A percentile compares a stretch with the other conserved stretches of the same genome.
These are phyloP conservation scores for Hawksworthiomyces lignivorus DNA, from an alignment of 2,329 filamentous ascomycete species.

Conservation along the genomic window DNA sequence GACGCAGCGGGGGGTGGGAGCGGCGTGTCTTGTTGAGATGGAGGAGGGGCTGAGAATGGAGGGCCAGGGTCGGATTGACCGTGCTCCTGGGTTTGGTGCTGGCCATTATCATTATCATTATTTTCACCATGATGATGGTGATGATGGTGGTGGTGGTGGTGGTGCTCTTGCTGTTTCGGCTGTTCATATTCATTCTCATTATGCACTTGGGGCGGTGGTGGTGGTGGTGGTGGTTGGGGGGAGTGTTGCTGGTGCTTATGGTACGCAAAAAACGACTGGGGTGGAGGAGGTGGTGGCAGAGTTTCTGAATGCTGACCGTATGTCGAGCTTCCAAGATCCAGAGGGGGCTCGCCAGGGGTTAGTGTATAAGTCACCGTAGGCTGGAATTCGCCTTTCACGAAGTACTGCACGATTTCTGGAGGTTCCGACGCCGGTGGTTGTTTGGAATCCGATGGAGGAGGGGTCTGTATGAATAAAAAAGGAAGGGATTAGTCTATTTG, in stretches of 20 bases:
- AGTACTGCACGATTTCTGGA: conserved; percentile 40
- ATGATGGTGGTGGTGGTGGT: conserved; percentile 13
- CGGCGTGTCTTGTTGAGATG: conserved; percentile 10
- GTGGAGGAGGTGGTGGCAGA: conserved; percentile 13
- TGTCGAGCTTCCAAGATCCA: conserved; percentile 16
- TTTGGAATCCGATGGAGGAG: not conserved
- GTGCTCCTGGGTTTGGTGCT: conserved; percentile 5
- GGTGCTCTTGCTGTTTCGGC: conserved; percentile 12
- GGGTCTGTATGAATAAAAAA: conserved; percentile 1
- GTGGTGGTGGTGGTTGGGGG: not conserved
- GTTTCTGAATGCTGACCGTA: conserved; percentile 24
- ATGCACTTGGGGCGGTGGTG: conserved; percentile 14
- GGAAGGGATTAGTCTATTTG: no score
- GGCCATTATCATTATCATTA: conserved; percentile 1
- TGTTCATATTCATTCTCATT: conserved; percentile 15
- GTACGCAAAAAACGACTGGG: conserved; percentile 17
- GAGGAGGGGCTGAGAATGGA: not conserved
- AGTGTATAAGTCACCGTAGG: conserved; percentile 24
- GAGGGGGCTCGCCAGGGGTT: conserved; percentile 27
- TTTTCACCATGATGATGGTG: conserved; percentile 12
- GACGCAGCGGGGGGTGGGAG: conserved; percentile 23
- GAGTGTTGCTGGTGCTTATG: conserved; percentile 16
- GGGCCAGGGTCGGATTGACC: not conserved
- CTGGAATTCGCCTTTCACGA: conserved; percentile 47
- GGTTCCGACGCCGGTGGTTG: conserved; percentile 6